phyloP scores from a whole-genome alignment of 179 eudicot species.

The Amaranthus tricolor region DNA sequence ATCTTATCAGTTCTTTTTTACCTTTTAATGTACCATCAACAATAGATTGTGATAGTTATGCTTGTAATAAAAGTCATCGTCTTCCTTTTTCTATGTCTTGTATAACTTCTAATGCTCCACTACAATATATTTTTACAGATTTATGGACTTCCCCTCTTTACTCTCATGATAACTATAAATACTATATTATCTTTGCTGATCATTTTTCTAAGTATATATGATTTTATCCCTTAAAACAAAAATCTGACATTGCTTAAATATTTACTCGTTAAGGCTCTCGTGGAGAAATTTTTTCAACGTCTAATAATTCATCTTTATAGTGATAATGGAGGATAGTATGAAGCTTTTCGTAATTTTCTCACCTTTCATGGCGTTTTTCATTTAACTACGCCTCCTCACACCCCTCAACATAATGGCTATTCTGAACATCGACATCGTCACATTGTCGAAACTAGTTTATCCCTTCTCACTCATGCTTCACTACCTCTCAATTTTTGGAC shows the following conservation, averaged over 20 bases:
- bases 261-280: neutral
- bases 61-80: constrained; percentile 11
- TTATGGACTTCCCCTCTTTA: neutral
- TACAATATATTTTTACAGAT: neutral
- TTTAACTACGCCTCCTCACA: neutral
- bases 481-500: neutral
- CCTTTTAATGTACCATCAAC: neutral
- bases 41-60: neutral
- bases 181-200: neutral
- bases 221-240: neutral
- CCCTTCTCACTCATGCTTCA: neutral
- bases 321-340: neutral
- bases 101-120: neutral
- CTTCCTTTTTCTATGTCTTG: neutral
- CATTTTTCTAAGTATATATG: neutral
- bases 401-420: neutral
- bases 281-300: neutral
- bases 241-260: neutral
- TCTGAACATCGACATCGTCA: neutral
- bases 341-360: neutral
- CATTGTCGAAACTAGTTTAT: neutral
- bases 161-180: neutral
- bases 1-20: neutral
- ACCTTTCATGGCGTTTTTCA: neutral
- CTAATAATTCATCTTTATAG: neutral